Evolutionary conservation across 352 stramenopile species (phyloP), one percentile per base, ranked within the genome.

Genomic region (Aphanomyces euteiches): DNA sequence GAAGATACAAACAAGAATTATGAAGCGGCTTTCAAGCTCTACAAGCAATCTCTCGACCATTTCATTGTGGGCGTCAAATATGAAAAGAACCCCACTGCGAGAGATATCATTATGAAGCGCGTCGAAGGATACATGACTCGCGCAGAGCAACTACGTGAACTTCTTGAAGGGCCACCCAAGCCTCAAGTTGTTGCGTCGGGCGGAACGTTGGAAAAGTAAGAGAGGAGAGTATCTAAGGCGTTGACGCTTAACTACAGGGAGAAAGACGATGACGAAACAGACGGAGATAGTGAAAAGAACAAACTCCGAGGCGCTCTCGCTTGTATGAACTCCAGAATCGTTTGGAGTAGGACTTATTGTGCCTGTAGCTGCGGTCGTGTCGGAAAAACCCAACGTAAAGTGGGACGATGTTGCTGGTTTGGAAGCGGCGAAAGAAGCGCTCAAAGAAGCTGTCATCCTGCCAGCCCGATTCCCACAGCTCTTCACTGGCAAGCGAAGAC

Each of bases 371-470:
- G 88, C 87, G 47, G 83, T 96, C 38, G 78, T 96, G 15, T 81
- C 83, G 5, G 89, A 96, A 70, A 96, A 96, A 66, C 96, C 96
- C 0, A 97, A 98, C 76, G 90, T 99, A 15, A 97, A 97, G 69
- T 98, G 92, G 92, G 90, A 98, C 36, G 97, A 99, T 74, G 97
- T 99, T 17, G 97, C 97, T 37, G 97, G 97, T 48, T 78, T 99
- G 34, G 95, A 98, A 56, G 81, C 83, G 43, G 97, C 97, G 0
- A 99, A 99, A 74, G 94, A 98, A 39, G 90, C 94, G 17, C 75
- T 99, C n/a, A 99, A 99, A 75, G 97, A 99, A 76, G 96, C 96
- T n/a, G 96, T 99, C 7, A 99, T 99, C 67, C 78, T 99, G 40
- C 96, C 97, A 28, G 85, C 87, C 5, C 82, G 88, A 17, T 99